Evolutionary conservation across 2,329 filamentous ascomycete species (phyloP), one percentile per base, ranked within the genome.

Genomic region (Trichoderma asperellum): DNA sequence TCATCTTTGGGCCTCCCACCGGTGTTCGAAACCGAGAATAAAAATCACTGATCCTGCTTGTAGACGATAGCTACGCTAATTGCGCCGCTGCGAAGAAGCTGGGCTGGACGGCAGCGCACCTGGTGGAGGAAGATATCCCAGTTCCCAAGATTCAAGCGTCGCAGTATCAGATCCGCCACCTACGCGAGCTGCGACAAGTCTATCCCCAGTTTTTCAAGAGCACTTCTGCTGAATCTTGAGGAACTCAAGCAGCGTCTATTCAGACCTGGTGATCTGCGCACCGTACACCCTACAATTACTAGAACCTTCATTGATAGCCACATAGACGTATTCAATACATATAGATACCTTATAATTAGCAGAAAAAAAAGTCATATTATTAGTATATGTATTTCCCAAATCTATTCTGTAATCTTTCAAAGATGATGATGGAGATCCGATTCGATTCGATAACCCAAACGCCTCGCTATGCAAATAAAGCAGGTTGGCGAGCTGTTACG

Each of bases 171-270:
- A 92, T 99, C 73, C 85, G 87, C 56, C 86, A 89, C 76, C 81
- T 99, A 34, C 85, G 92, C 72, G 92, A 98, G 76, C 82, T 99
- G 69, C 88, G 92, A 57, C 82, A 82, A 0, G 80, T 92, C 12
- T 98, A 95, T 73, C 94, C 96, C 0, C 89, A 96, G 69, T 88
- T 97, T 71, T 97, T 99, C 85, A 96, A 92, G 79, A 81, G 81
- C 55, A 58, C 68, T 16, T 64, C 53, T 32, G 27, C 35, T 32
- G 18, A 47, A 16, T 34, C 37, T 6, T 63, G 24, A 63, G 34
- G 35, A 60, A 11, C 16, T 37, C 8, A 27, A 24, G 5, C 10
- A 24, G 5, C 18, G 18, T 8, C 21, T 16, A 24, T 11, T 37
- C 53, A 53, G 29, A 37, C 47, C 24, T 21, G 47, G n/a, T 35